A percentile compares a stretch with the other conserved stretches of the same genome.
Conservation (phyloP, 345 rosid genomes). For the Erysimum cheiranthoides region DNA sequence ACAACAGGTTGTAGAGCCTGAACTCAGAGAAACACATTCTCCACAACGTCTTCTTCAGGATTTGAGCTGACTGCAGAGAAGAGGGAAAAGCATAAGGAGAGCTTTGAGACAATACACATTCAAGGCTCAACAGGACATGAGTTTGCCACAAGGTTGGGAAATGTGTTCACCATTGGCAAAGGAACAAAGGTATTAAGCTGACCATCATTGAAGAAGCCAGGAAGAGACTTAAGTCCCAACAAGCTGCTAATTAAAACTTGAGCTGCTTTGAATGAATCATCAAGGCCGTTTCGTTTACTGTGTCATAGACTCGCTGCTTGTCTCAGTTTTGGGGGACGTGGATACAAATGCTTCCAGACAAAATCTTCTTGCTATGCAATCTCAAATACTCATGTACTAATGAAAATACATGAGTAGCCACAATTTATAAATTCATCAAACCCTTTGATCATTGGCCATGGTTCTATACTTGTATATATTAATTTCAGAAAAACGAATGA, state of each 20-base stretch:
- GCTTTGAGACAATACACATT: conserved; percentile 80
- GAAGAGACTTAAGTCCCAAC: conserved; percentile 73
- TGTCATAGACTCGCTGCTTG: conserved; percentile 18
- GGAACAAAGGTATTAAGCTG: conserved; percentile 82
- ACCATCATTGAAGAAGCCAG: conserved; percentile 85
- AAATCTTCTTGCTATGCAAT: too few species aligned
- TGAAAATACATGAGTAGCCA: too few species aligned
- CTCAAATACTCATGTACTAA: too few species aligned
- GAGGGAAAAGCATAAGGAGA: conserved; percentile 90
- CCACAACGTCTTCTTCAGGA: too few species aligned
- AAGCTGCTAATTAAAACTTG: conserved; percentile 42
- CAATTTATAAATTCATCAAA: too few species aligned
- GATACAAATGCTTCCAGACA: too few species aligned
- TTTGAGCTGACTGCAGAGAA: conserved; percentile 38
- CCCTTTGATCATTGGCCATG: too few species aligned
- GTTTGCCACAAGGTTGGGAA: too few species aligned
- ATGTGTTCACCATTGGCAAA: conserved; percentile 81
- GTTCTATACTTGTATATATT: too few species aligned
- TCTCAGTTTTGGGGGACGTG: conserved; percentile 26
- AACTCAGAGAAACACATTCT: too few species aligned
- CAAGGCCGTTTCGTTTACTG: neutral
- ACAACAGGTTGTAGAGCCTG: too few species aligned
- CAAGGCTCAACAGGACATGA: conserved; percentile 80
- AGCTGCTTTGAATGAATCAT: neutral
- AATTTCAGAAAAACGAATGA: too few species aligned